phyloP scores from a whole-genome alignment of 2,329 filamentous ascomycete species.

The Diaporthe nobilis region DNA sequence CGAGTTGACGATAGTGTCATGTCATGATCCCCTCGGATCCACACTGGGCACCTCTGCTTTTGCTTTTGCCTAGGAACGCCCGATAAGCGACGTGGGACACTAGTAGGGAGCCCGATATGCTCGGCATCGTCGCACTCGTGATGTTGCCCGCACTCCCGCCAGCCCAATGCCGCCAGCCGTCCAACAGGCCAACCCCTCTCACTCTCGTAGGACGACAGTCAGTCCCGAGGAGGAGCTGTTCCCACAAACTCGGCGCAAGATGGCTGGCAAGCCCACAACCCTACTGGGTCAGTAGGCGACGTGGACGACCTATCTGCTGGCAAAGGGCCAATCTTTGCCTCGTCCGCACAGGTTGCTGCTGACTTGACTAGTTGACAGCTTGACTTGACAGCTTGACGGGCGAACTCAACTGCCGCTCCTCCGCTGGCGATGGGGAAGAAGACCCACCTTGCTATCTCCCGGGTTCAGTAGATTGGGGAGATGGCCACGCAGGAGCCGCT shows the following conservation, averaged over 20 bases:
- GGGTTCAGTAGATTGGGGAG: background rate
- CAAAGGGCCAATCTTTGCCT: slow-evolving; percentile 4
- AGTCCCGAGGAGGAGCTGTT: slow-evolving; percentile 8
- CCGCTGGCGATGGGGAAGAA: slow-evolving; percentile 13
- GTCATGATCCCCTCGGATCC: slow-evolving; percentile 1
- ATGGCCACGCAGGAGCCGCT: background rate
- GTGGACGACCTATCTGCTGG: slow-evolving; percentile 12
- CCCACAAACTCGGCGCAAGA: slow-evolving; percentile 17
- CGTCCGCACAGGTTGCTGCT: background rate
- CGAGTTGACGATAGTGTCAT: slow-evolving; percentile 33
- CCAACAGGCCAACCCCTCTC: background rate
- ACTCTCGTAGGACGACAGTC: background rate
- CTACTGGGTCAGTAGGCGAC: slow-evolving; percentile 19
- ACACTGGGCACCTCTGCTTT: slow-evolving; percentile 29
- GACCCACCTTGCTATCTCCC: background rate
- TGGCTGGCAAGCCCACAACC: background rate
- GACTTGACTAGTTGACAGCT: slow-evolving; percentile 12
- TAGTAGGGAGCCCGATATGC: background rate
- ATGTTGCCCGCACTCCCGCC: slow-evolving; percentile 14
- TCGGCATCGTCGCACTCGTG: slow-evolving; percentile 7
- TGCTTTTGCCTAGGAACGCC: background rate
- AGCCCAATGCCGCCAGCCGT: background rate
- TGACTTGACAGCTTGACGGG: background rate
- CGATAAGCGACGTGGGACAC: slow-evolving; percentile 16
- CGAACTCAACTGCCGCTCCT: slow-evolving; percentile 7